Percentiles rank a stretch among this genome's conserved stretches.
Evolutionary conservation across 2,329 filamentous ascomycete species (phyloP).

Genomic region (Colletotrichum sidae): DNA sequence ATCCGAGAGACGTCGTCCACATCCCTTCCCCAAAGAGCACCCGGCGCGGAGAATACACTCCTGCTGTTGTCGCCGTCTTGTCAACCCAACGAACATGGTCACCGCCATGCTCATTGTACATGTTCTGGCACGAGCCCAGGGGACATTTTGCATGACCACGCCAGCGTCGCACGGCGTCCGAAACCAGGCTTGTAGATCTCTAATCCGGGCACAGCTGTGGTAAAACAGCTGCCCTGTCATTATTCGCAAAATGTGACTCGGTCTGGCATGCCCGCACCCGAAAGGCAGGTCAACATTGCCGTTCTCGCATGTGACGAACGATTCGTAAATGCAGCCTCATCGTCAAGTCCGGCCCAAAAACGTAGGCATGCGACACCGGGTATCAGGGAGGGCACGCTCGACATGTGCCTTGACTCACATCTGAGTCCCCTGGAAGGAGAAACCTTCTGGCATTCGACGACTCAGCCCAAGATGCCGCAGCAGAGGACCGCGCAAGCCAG

Average conservation of each 20-base stretch:
- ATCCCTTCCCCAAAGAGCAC: not conserved
- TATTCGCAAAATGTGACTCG: not conserved
- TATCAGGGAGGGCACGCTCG: not conserved
- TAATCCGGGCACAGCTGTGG: constrained; percentile 22
- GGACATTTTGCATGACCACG: constrained; percentile 11
- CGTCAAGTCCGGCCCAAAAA: constrained; percentile 1
- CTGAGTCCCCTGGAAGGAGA: constrained; percentile 20
- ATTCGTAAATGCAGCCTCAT: constrained; percentile 26
- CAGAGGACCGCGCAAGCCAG: not conserved
- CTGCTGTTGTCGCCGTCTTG: constrained; percentile 9
- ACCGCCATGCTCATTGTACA: constrained; percentile 10
- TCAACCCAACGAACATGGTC: not conserved
- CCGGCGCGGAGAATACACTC: constrained; percentile 1
- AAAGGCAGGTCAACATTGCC: constrained; percentile 23
- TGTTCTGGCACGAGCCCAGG: constrained; percentile 1
- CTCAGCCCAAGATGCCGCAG: constrained; percentile 18
- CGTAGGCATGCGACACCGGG: constrained; percentile 14
- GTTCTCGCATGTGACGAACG: constrained; percentile 30
- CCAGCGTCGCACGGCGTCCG: constrained; percentile 28
- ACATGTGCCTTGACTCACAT: constrained; percentile 33
- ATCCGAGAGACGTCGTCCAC: too few relatives aligned
- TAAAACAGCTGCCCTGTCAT: constrained; percentile 7
- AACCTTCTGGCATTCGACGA: constrained; percentile 22
- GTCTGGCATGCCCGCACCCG: constrained; percentile 27
- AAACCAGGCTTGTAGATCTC: constrained; percentile 30